A percentile compares a stretch with the other conserved stretches of the same genome.
Evolutionary conservation across 129 eudicot species (phyloP).

Genomic region (Oenanthe sinensis): DNA sequence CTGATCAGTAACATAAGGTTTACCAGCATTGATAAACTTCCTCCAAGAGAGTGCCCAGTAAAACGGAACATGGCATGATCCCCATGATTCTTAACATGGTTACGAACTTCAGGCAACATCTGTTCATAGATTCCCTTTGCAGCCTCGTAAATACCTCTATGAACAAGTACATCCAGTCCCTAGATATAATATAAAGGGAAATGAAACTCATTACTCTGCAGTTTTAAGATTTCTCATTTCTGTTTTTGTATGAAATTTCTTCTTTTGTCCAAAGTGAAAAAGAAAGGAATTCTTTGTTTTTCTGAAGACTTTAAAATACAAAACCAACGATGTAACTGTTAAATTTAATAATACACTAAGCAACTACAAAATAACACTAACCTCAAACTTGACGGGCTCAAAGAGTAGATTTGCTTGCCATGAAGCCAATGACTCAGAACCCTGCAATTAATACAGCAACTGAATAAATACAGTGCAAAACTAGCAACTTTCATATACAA

Average conservation of each 20-base stretch:
- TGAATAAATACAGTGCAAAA: neutral
- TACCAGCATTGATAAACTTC: constrained; percentile 77
- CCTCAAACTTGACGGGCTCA: constrained; percentile 90
- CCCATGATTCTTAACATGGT: constrained; percentile 49
- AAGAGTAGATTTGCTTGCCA: constrained; percentile 98
- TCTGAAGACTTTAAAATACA: neutral
- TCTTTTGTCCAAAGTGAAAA: neutral
- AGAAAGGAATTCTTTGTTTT: neutral
- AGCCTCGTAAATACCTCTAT: constrained; percentile 94
- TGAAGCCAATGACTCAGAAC: constrained; percentile 88
- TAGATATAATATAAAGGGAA: constrained; percentile 11
- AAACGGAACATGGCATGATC: constrained; percentile 65
- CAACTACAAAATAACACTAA: constrained; percentile 7
- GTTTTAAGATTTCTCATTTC: neutral
- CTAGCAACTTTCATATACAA: neutral
- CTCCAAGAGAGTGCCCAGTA: constrained; percentile 99
- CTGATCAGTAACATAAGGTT: constrained; percentile 84
- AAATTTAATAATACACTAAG: neutral
- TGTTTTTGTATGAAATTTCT: neutral
- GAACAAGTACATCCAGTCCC: constrained; percentile 85
- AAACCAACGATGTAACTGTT: neutral
- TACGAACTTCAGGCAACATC: constrained; percentile 78
- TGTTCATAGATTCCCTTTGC: constrained; percentile 94
- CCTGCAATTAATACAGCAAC: constrained; percentile 31
- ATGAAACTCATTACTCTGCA: neutral